These are phyloP conservation scores for Magnaporthales sp. DNA, from an alignment of 2,329 filamentous ascomycete genomes.

Conservation along the genomic window DNA sequence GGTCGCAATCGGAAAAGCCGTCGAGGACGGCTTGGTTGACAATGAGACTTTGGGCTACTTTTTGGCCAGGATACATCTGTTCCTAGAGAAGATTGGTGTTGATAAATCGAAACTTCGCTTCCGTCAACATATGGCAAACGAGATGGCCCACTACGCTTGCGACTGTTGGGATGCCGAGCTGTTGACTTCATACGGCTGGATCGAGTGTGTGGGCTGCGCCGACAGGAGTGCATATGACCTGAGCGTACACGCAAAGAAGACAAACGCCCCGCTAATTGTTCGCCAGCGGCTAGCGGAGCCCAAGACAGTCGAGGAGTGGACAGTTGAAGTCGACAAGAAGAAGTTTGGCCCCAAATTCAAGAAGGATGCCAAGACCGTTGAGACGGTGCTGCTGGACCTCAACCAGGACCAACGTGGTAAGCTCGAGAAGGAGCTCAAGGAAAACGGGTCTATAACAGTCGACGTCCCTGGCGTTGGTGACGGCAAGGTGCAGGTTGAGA, in stretches of 20 bases:
- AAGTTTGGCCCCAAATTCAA: slow-evolving; percentile 93
- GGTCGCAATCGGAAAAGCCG: slow-evolving; percentile 77
- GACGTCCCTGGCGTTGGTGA: slow-evolving; percentile 58
- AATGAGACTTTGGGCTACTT: slow-evolving; percentile 99
- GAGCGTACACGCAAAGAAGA: slow-evolving; percentile 87
- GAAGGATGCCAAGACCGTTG: slow-evolving; percentile 82
- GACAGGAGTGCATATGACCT: slow-evolving; percentile 84
- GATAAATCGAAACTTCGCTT: slow-evolving; percentile 86
- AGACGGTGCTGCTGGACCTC: slow-evolving; percentile 66
- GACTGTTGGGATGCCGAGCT: slow-evolving; percentile 99
- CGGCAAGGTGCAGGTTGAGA: slow-evolving; percentile 70
- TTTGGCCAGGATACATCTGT: slow-evolving; percentile 84
- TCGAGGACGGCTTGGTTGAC: slow-evolving; percentile 74
- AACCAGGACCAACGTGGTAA: slow-evolving; percentile 76
- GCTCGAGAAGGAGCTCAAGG: slow-evolving; percentile 63
- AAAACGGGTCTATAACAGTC: slow-evolving; percentile 66
- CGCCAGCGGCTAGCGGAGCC: slow-evolving; percentile 75
- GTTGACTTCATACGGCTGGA: slow-evolving; percentile 87
- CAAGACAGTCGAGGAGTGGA: slow-evolving; percentile 75
- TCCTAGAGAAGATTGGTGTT: slow-evolving; percentile 80
- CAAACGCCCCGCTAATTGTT: slow-evolving; percentile 76
- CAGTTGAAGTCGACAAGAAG: slow-evolving; percentile 85
- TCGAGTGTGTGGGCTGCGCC: slow-evolving; percentile 95
- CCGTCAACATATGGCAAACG: slow-evolving; percentile 84
- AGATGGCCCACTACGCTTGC: slow-evolving; percentile 80